A percentile compares a stretch with the other conserved stretches of the same genome.
Conservation (phyloP, 2,329 filamentous ascomycete genomes). For the Colletotrichum kahawae region DNA sequence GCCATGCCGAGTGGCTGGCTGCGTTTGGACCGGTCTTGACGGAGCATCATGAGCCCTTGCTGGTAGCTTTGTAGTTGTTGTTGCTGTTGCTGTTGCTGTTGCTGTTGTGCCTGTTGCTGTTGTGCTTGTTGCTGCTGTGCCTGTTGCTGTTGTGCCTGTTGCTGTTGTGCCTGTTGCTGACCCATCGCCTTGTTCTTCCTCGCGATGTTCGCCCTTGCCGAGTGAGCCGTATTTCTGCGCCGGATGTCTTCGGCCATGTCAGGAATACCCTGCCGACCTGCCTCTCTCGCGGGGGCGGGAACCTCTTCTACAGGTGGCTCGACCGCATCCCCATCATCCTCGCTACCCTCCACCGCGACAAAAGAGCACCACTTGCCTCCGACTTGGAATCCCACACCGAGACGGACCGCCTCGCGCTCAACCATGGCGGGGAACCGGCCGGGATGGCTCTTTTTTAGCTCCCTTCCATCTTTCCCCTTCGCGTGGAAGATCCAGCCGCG, state of each 20-base stretch:
- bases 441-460: constrained; percentile 50
- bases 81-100: neutral
- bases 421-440: constrained; percentile 64
- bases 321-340: neutral
- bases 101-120: neutral
- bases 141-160: neutral
- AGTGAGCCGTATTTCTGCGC: neutral
- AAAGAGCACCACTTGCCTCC: constrained; percentile 76
- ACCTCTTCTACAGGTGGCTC: neutral
- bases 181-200: neutral
- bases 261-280: neutral
- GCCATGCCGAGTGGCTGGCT: neutral
- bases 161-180: neutral
- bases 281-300: neutral
- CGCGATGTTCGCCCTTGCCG: neutral
- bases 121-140: neutral
- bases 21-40: neutral
- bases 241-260: neutral
- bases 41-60: neutral
- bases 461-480: constrained; percentile 50
- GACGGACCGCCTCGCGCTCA: constrained; percentile 67
- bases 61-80: neutral
- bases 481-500: constrained; percentile 67
- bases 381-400: constrained; percentile 71
- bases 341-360: constrained; percentile 63